These are phyloP conservation scores for Ordospora colligata DNA, from an alignment of 371 early-diverging fungal species.

Conservation along the genomic window DNA sequence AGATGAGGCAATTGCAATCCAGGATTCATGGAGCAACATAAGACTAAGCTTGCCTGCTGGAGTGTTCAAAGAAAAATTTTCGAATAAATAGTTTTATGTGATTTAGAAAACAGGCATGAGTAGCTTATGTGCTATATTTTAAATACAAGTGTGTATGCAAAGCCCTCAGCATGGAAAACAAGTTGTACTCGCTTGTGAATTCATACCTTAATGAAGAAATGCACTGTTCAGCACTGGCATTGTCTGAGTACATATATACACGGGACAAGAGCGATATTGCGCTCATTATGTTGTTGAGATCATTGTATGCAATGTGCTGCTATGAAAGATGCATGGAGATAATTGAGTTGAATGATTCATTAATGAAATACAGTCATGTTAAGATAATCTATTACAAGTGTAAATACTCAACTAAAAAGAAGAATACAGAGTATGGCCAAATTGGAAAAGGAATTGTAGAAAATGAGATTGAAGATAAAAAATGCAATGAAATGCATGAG, in stretches of 20 bases:
- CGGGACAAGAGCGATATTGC: not conserved
- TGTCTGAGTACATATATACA: slow-evolving; percentile 3
- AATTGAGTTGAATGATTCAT: not conserved
- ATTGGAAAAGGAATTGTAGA: not conserved
- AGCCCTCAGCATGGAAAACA: not conserved
- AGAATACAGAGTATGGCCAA: not conserved
- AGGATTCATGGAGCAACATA: slow-evolving; percentile 7
- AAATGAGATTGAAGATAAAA: not conserved
- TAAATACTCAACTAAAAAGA: not conserved
- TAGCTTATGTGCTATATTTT: no score
- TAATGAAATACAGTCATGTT: not conserved
- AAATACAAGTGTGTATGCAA: no score
- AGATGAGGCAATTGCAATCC: not conserved
- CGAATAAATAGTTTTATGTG: not conserved
- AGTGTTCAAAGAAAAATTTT: slow-evolving; percentile 12
- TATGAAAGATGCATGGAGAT: slow-evolving; percentile 11
- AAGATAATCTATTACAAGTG: slow-evolving; percentile 15
- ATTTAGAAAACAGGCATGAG: no score
- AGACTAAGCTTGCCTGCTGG: not conserved
- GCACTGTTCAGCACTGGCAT: not conserved
- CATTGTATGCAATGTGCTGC: not conserved
- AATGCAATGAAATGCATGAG: not conserved
- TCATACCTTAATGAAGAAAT: not conserved
- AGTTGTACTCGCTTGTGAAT: not conserved
- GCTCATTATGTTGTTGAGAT: not conserved